Base-by-base conservation (phyloP, 805 yeast genomes). In the Zygosaccharomyces bailii region DNA sequence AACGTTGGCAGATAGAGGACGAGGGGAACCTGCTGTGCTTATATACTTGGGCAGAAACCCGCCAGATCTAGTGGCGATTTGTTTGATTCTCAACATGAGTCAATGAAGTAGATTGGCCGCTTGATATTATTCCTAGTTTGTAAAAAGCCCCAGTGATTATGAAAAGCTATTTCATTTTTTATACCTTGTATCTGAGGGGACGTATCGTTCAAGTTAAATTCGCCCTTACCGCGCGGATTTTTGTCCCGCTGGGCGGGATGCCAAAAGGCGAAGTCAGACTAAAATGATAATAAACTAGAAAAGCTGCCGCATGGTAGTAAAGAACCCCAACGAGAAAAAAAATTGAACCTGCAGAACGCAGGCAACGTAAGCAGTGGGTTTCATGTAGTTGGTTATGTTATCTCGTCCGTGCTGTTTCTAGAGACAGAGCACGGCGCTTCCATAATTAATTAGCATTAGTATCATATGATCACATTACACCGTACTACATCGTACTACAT, bases 201-300 rank as follows among this genome's bases (percentile, higher is more conserved):
- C 30, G 27, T 29, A 24, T 20, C 20, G 16, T 25, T 17, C 21
- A 9, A 13, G 16, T 37, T 25, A 11, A 10, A 14, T 25, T 16
- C 20, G 17, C 32, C 31, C 31, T 17, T 24, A 37, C 40, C 40
- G 40, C 40, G 40, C 40, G 40, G 40, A 21, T 18, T 23, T 25
- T 30, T 31, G 30, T 25, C 40, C 40, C 33, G 33, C 40, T 25
- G 40, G 14, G 19, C 31, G 32, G 40, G 16, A 34, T 11, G 6
- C 4, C 23, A 25, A 24, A 36, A 37, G 30, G 19, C 32, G 17
- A 17, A 24, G 21, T 14, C 13, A 10, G 13, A 5, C 6, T 27
- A n/a, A n/a, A 16, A n/a, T 27, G 31, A 37, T 35, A 21, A 21
- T 21, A 20, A 32, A 7, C 8, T 32, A 19, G 16, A 16, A 34